Conservation (phyloP, 1,139 yeast species). For the Meyerozyma sp. region DNA sequence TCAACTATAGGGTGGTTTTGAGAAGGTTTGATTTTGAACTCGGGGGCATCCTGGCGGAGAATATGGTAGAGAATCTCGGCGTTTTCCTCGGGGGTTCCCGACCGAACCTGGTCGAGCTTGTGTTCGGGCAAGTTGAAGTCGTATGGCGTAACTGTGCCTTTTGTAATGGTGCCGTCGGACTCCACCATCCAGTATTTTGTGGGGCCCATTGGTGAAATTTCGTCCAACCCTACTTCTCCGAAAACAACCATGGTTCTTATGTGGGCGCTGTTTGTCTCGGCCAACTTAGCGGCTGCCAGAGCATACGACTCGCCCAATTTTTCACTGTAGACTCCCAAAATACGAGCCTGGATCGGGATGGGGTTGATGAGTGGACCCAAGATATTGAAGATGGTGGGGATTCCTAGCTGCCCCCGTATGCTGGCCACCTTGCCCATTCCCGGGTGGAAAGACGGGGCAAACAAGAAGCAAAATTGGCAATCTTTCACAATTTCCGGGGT, state of each 20-base stretch:
- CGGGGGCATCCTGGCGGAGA: constrained; percentile 45
- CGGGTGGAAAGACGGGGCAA: constrained; percentile 94
- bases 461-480: constrained; percentile 66
- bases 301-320: constrained; percentile 80
- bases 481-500: constrained; percentile 58
- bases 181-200: constrained; percentile 77
- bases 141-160: constrained; percentile 44
- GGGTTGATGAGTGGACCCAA: constrained; percentile 93
- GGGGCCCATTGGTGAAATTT: constrained; percentile 81
- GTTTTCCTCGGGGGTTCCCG: constrained; percentile 85
- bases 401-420: constrained; percentile 70
- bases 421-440: constrained; percentile 82
- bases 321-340: constrained; percentile 84
- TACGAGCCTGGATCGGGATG: constrained; percentile 73
- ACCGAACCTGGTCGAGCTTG: constrained; percentile 57
- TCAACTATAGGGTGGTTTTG: constrained; percentile 66
- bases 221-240: constrained; percentile 89
- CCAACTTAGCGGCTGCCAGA: constrained; percentile 60
- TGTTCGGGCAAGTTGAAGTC: constrained; percentile 84
- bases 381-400: constrained; percentile 90
- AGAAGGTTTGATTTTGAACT: constrained; percentile 25
- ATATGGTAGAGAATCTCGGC: constrained; percentile 60
- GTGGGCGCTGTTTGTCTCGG: constrained; percentile 36
- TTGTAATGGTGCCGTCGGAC: constrained; percentile 33
- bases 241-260: constrained; percentile 78